These are phyloP conservation scores for Acer negundo DNA, from an alignment of 345 rosid genomes.

Conservation along the genomic window DNA sequence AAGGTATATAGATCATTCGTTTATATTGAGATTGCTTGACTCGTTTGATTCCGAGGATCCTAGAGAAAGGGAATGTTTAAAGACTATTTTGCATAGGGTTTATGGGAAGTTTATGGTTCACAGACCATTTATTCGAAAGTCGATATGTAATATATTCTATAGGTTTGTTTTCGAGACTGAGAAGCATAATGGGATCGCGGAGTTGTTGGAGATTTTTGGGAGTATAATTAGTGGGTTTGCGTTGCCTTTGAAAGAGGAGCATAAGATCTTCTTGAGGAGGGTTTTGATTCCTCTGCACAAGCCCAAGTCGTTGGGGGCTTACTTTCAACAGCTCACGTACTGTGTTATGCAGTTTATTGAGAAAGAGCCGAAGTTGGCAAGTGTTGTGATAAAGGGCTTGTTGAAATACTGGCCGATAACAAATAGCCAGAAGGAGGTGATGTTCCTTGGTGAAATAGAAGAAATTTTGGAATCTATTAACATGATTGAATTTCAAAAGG, in stretches of 20 bases:
- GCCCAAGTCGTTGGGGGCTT: slow-evolving; percentile 75
- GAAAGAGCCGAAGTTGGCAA: slow-evolving; percentile 75
- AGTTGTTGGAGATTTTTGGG: slow-evolving; percentile 86
- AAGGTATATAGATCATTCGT: slow-evolving; percentile 80
- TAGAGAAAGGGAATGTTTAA: slow-evolving; percentile 81
- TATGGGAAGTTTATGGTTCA: slow-evolving; percentile 94
- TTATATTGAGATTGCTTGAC: slow-evolving; percentile 74
- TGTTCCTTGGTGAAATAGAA: slow-evolving; percentile 83
- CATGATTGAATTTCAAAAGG: slow-evolving; percentile 73
- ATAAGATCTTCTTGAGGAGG: slow-evolving; percentile 80
- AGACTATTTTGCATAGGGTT: slow-evolving; percentile 68
- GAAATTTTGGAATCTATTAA: slow-evolving; percentile 78
- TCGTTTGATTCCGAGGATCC: slow-evolving; percentile 86
- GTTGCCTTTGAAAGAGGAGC: slow-evolving; percentile 88
- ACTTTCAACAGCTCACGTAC: slow-evolving; percentile 76
- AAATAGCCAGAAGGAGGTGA: slow-evolving; percentile 86
- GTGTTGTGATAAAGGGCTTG: slow-evolving; percentile 63
- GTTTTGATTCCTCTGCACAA: slow-evolving; percentile 86
- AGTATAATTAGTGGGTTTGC: slow-evolving; percentile 87
- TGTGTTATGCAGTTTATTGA: slow-evolving; percentile 84
- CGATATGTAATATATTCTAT: slow-evolving; percentile 71
- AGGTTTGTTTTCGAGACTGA: slow-evolving; percentile 77
- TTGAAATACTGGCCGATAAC: slow-evolving; percentile 88
- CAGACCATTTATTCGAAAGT: slow-evolving; percentile 78
- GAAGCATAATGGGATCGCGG: slow-evolving; percentile 78